Evolutionary conservation across 768 basidiomycete species (phyloP), one percentile per base, ranked within the genome.

Genomic region (Trametes villosa): DNA sequence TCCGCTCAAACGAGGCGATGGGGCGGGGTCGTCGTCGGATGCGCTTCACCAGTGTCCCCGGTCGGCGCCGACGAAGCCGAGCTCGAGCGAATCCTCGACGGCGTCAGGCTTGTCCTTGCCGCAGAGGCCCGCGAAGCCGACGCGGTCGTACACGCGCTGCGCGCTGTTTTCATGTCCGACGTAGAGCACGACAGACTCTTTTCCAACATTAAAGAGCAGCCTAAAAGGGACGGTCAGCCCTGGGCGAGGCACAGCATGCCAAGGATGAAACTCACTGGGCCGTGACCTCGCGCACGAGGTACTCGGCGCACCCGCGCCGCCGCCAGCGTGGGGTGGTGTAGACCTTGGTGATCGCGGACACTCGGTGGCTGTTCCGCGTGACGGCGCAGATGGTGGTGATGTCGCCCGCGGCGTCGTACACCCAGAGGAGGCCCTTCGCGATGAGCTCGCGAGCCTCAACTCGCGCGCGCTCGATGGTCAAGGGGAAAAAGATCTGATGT

Each of bases 261-360:
- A n/a, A n/a, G 48, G 47, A 24, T 31, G 27, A 17, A 6, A 69
- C 81, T 63, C 49, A 82, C 82, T 69, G 72, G 17, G 66, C 69
- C 47, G 80, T 80, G 26, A 84, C 81, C 59, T 71, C 70, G 26
- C 78, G 75, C 17, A 86, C 85, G 36, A 86, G 69, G 45, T 75
- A 74, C 68, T 83, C 81, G 17, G 84, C 85, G 66, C 79, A 80
- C 7, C 85, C 81, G 33, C 68, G 70, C 13, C 78, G 72, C 57
- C 83, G 70, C 75, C 76, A 83, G 26, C 67, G 65, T 0, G 77
- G 74, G 31, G 77, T 76, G 20, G 84, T 86, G 67, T 81, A 83
- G 1, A 85, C 84, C 68, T 86, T 86, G 9, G 84, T 83, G 64
- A 86, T 83, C 3, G 81, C 83, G 15, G 81, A 78, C 24, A 84